Base-by-base conservation (phyloP, 2,329 filamentous ascomycete genomes). In the Diplodia mutila region DNA sequence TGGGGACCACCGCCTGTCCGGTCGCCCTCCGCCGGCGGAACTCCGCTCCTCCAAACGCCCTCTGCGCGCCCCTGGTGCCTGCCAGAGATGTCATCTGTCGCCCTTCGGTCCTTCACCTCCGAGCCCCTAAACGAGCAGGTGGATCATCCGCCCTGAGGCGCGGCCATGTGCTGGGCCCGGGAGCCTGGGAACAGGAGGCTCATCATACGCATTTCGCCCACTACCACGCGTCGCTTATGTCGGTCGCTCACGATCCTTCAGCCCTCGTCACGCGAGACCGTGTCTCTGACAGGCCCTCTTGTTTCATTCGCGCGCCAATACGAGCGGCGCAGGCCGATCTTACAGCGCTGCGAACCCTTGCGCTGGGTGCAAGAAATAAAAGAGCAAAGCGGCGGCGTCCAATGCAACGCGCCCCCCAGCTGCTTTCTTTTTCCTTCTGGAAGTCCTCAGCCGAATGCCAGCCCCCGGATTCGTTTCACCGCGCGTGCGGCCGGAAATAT, bases 161-260 rank as follows among this genome's bases (percentile, higher is more conserved):
- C 27, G 48, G 57, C 59, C 59, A 63, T 63, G 59, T 63, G 59
- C 39, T 34, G 59, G 27, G 27, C 59, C 59, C 42, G 27, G 42
- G 42, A 49, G 42, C 59, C 39, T 32, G 55, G 54, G 55, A 61
- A 61, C 55, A 59, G 54, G 54, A 59, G 54, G 54, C 34, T 37
- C 54, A 29, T 61, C 55, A 61, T 21, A 48, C 55, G 55, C 55
- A 48, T 34, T 32, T 32, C 55, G 39, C 39, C 55, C 55, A 48
- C 55, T 32, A 48, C 59, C 59, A 63, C 46, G 59, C 59, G 59
- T 63, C 59, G 59, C 59, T 63, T 63, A 63, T 63, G 59, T 63
- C 42, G 27, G 59, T 25, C 46, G 37, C 59, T 37, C 42, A 37
- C n/a, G 16, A 51, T 37, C 59, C 46, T 63, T 63, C 57, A 32